Conservation (phyloP, 805 yeast genomes). For the Kodamaea nitidulidarum region DNA sequence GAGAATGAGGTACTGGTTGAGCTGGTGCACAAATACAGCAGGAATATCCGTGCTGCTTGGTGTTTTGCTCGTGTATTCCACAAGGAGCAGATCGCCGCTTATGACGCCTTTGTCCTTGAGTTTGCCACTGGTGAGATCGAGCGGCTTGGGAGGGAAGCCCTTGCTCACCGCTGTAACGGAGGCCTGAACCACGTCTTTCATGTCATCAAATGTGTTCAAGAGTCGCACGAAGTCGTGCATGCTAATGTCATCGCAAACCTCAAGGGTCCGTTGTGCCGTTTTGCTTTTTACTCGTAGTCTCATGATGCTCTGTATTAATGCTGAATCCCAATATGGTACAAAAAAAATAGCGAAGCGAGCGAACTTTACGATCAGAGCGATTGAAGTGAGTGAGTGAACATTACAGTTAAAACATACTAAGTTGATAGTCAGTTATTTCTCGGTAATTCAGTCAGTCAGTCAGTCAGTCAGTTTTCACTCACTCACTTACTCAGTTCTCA, state of each 20-base stretch:
- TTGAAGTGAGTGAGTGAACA: too few relatives aligned
- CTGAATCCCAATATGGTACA: slow-evolving; percentile 7
- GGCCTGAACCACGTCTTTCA: slow-evolving; percentile 4
- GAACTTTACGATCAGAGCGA: too few relatives aligned
- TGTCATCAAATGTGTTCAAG: slow-evolving; percentile 10
- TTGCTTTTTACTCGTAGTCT: slow-evolving; percentile 12
- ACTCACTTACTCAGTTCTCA: too few relatives aligned
- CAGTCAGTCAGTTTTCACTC: too few relatives aligned
- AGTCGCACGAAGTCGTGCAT: slow-evolving; percentile 5
- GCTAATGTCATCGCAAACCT: slow-evolving; percentile 2
- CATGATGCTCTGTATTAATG: slow-evolving; percentile 6
- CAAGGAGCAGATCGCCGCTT: slow-evolving; percentile 56
- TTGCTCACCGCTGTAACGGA: slow-evolving; percentile 30
- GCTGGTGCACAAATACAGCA: slow-evolving; percentile 16
- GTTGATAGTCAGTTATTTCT: too few relatives aligned
- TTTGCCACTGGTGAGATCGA: slow-evolving; percentile 25
- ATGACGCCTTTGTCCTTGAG: slow-evolving; percentile 45
- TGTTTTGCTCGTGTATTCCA: slow-evolving; percentile 20
- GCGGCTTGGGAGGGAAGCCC: slow-evolving; percentile 60
- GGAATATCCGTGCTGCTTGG: slow-evolving; percentile 18
- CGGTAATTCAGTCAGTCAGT: too few relatives aligned
- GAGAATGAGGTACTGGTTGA: slow-evolving; percentile 38
- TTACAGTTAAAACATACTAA: too few relatives aligned
- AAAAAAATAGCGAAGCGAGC: too few relatives aligned
- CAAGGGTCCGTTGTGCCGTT: slow-evolving; percentile 3